Base-by-base conservation (phyloP, 306 rosid species). In the Sesbania bispinosa region DNA sequence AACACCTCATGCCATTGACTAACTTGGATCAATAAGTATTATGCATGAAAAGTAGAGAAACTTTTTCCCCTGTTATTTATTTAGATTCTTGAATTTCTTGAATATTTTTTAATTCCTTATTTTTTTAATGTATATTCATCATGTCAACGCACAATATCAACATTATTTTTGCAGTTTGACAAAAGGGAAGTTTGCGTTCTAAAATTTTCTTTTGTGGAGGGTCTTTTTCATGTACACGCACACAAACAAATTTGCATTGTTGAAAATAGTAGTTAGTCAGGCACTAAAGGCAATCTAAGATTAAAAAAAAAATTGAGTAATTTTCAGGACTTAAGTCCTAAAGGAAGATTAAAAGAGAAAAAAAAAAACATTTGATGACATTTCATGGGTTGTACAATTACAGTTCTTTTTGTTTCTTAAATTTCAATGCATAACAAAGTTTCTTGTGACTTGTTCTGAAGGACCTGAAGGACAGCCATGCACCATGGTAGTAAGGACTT, bases 401-500 rank as follows among this genome's bases (percentile, higher is more conserved):
- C 18, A 45, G 15, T 2, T 30, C 30, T 62, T 36, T n/a, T 32
- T 32, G 69, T 73, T 61, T 19, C 62, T 62, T 29, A 36, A 77
- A 39, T 69, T 69, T 61, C 21, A 77, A 60, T n/a, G n/a, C n/a
- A n/a, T 75, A 52, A 53, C 48, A 41, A 29, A 30, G 57, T 48
- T 62, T 9, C 4, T 71, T 58, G n/a, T 65, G 35, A 30, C n/a
- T 72, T 78, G 47, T 54, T 47, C 1, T 70, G 71, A 51, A 90
- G 94, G 94, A 73, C 74, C 85, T 26, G 87, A 88, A 66, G 92
- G 95, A 6, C 38, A 86, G 48, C 73, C 87, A 9, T 90, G 97
- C 84, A 90, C 97, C 62, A 88, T 90, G 90, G 67, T 90, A 23
- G 76, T 81, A 45, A 84, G 97, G 80, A 83, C 88, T 79, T 61